These are phyloP conservation scores for Ganoderma meredithae DNA, from an alignment of 1,284 basidiomycete species.

Conservation along the genomic window DNA sequence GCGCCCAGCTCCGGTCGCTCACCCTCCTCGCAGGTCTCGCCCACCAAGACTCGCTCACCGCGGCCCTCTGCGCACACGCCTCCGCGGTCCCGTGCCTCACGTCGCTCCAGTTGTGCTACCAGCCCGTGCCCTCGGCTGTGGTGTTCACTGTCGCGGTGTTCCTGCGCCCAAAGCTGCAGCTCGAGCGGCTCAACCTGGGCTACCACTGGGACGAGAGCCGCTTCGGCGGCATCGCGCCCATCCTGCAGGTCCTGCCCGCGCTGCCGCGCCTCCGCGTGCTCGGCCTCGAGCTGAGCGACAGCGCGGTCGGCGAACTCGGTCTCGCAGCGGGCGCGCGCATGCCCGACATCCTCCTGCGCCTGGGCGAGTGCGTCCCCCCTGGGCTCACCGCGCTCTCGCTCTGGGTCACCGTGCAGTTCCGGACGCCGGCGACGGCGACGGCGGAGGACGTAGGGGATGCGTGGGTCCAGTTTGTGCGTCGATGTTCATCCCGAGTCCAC, in stretches of 20 bases:
- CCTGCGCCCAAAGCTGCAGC: background rate
- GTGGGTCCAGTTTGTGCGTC: background rate
- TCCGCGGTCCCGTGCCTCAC: background rate
- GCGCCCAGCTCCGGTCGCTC: background rate
- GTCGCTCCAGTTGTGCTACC: background rate
- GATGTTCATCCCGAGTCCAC: too few species aligned
- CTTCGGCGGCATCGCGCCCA: background rate
- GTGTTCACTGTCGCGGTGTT: background rate
- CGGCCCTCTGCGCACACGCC: background rate
- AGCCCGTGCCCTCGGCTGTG: fast-evolving
- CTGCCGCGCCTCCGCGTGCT: background rate
- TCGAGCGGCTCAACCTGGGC: background rate
- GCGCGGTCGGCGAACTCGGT: background rate
- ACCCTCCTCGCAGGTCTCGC: background rate
- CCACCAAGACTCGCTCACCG: background rate
- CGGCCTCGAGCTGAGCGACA: background rate
- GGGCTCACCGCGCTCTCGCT: background rate
- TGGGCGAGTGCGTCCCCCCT: background rate
- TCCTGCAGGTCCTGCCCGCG: background rate
- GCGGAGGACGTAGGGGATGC: background rate
- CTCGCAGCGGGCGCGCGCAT: background rate
- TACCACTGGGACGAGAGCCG: background rate
- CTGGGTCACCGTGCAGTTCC: background rate
- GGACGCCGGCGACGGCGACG: background rate
- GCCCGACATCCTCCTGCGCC: background rate